Base-by-base conservation (phyloP, 164 flowering plant genomes). In the Umbilicus rupestris region DNA sequence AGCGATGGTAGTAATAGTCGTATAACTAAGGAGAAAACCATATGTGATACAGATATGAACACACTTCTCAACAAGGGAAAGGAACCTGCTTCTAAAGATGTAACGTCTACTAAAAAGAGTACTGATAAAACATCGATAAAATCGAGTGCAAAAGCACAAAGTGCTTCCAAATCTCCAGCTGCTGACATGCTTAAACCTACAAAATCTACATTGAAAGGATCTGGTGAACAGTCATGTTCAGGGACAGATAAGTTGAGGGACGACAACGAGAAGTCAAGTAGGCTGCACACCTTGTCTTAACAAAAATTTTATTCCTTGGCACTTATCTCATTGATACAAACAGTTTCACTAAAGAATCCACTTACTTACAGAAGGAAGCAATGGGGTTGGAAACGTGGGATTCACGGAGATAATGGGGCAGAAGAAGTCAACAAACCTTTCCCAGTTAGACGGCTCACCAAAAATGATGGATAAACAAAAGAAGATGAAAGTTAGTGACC, bases 401-500 rank as follows among this genome's bases (percentile, higher is more conserved):
- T 72, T 75, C 37, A 76, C 72, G 80, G 82, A 79, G 70, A 75
- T 75, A 73, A 77, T 74, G 69, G 88, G 87, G 64, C 72, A 77
- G 30, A 79, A 62, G 73, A 87, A 82, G 77, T 73, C 82, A 24
- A 39, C 78, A 22, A 85, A 81, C 77, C 37, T 69, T 68, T 75
- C 76, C 39, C 69, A 60, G 66, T 72, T 70, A 55, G 80, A 74
- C 69, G 66, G 62, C 29, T 22, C 72, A n/a, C 84, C 68, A 69
- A 42, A 26, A 14, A 63, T 29, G 52, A 52, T 55, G 45, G 74
- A 73, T 65, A 72, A 65, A 39, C 73, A 63, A 26, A 86, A 73
- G 73, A 87, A 80, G 73, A 55, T 70, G 12, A 83, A 84, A 84
- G 96, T 90, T 47, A 64, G 60, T 29, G 58, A 22, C 58, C 60